Evolutionary conservation across 1,139 yeast genomes (phyloP), one percentile per base, ranked within the genome.

Genomic region (Saccharomyces uvarum): DNA sequence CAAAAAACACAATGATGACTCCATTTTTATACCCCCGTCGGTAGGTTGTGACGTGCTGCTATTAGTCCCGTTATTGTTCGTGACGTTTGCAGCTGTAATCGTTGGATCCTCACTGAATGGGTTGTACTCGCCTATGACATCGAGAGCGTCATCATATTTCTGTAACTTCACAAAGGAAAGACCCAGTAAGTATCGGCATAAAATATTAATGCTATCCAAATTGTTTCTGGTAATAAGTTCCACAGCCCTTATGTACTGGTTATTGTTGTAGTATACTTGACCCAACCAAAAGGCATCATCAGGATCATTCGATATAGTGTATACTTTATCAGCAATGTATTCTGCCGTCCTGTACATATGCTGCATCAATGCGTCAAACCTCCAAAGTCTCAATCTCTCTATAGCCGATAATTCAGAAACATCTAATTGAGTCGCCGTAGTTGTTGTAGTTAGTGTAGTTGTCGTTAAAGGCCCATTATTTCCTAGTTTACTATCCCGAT

Each of bases 251-350:
- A 86, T 79, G 68, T 82, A 90, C 66, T 88, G 83, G 11, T 95
- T 93, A 58, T 82, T 69, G 46, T 69, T 60, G 69, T 83, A 88
- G 67, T 86, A 84, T 2, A 88, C 95, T 71, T 93, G 97, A 0
- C 96, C 97, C 48, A 93, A 76, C 97, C 98, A 93, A 69, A 90
- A 91, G 13, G 97, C 97, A 70, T 93, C 98, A 64, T 86, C 88
- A 14, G 97, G 86, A 65, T 91, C 97, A 58, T 81, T 79, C 1
- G 77, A 74, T 56, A 91, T 73, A 0, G 91, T 82, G 50, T 87
- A 77, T 8, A 95, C 88, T 64, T 91, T 93, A 72, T 93, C 97
- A 11, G 97, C 99, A 33, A 95, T 81, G 66, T 83, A 89, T 64
- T 87, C 95, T 0, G 99, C 98, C 0, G 98, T 88, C 51, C 79